Base-by-base conservation (phyloP, 1,139 yeast species). In the Wickerhamomyces sp. region DNA sequence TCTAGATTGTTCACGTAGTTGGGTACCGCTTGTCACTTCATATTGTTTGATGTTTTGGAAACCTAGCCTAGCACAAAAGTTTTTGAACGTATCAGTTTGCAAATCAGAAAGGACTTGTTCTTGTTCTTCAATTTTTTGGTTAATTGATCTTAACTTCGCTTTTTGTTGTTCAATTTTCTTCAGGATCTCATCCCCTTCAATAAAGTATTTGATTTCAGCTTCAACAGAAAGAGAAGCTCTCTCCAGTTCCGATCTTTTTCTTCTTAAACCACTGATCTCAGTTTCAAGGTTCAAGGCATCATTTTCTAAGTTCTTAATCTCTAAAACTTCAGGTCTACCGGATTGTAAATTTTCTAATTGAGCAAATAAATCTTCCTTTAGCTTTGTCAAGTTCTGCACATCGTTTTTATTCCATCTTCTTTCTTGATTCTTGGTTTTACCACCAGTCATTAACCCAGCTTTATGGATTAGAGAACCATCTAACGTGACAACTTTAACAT, bases 361-460 rank as follows among this genome's bases (percentile, higher is more conserved):
- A n/a, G 60, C 55, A 15, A 72, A 58, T 25, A 87, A 61, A 15
- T 78, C 78, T 34, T 84, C 92, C 51, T 85, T 86, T 40, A 73
- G 55, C 29, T 70, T 72, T 40, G 67, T 72, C 48, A 89, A 67
- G 22, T 71, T 67, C 39, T 75, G 75, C 52, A 79, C 76, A 49
- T 84, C 89, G 39, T 76, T 74, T 53, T 83, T 87, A 55, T 82
- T 89, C 96, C 96, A 88, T 49, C 76, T 72, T 43, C 64, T 63
- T 42, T 60, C 52, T 47, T 55, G 48, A 24, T 61, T 71, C 51
- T 51, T 66, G 32, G 66, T 66, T 55, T 54, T 63, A 48, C 97
- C 97, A 62, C 97, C 97, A 13, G 97, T 85, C 95, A 92, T 87
- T 35, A 89, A 68, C 8, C 96, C 96, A 10, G 92, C 81, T 53